phyloP scores from a whole-genome alignment of 495 filamentous ascomycete genomes.

The Lineolata rhizophorae region DNA sequence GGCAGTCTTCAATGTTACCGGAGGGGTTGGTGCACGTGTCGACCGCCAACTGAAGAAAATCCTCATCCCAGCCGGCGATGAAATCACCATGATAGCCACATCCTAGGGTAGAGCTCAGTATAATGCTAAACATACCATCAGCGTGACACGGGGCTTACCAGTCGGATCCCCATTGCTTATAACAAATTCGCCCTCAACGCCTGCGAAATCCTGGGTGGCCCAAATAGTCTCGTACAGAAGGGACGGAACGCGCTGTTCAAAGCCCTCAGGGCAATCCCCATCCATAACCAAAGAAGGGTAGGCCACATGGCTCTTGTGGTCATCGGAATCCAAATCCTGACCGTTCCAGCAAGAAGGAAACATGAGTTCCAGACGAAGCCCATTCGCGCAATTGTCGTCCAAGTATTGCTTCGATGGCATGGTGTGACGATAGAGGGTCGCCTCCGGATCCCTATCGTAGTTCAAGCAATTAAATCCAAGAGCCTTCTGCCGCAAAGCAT shows the following conservation, averaged over 20 bases:
- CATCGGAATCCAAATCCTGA: constrained; percentile 30
- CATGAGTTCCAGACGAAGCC: constrained; percentile 62
- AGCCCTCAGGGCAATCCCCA: constrained; percentile 56
- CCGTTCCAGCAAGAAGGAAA: constrained; percentile 91
- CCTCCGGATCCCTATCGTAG: constrained; percentile 38
- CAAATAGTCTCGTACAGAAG: constrained; percentile 83
- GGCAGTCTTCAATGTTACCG: constrained; percentile 32
- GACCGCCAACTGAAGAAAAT: constrained; percentile 35
- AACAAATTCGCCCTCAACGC: constrained; percentile 48
- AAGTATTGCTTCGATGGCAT: constrained; percentile 60
- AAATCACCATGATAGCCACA: constrained; percentile 77
- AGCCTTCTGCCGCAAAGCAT: constrained; percentile 52
- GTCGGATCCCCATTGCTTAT: constrained; percentile 64
- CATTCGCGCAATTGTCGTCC: constrained; percentile 53
- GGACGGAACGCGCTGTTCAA: constrained; percentile 42
- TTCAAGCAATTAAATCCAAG: constrained; percentile 86
- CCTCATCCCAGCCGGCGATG: constrained; percentile 54
- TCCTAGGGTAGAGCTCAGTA: too few species aligned
- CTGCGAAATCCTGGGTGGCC: constrained; percentile 47
- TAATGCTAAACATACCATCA: constrained; percentile 3
- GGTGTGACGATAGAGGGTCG: constrained; percentile 55
- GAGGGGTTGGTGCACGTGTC: constrained; percentile 25
- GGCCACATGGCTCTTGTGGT: constrained; percentile 54
- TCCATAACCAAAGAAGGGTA: constrained; percentile 56
- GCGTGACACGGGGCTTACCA: constrained; percentile 18